A percentile compares a stretch with the other conserved stretches of the same genome.
Evolutionary conservation across 495 filamentous ascomycete genomes (phyloP).

Genomic region (Elasticomyces elasticus): DNA sequence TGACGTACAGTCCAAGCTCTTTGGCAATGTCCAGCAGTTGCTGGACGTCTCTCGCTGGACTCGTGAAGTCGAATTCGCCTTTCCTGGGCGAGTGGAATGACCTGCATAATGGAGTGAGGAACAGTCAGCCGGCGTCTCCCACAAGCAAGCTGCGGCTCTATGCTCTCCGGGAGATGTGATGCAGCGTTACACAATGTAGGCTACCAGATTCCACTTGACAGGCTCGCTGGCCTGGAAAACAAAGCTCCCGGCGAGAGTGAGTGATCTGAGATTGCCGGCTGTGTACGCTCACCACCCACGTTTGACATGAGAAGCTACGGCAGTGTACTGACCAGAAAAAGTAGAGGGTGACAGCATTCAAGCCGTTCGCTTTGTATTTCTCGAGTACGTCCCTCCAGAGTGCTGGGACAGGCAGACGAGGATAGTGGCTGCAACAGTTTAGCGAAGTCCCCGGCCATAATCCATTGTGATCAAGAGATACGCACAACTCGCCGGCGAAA

Average conservation of each 20-base stretch:
- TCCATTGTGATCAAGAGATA: background rate
- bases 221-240: no score
- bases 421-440: constrained; percentile 34
- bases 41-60: constrained; percentile 44
- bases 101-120: no score
- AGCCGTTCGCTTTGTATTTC: constrained; percentile 51
- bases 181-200: no score
- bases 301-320: no score
- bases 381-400: constrained; percentile 54
- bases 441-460: background rate
- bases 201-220: no score
- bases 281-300: no score
- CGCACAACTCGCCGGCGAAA: constrained; percentile 45
- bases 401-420: constrained; percentile 47
- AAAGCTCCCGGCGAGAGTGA: no score
- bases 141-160: no score
- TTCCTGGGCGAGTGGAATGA: constrained; percentile 44
- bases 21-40: constrained; percentile 47
- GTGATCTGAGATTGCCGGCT: no score
- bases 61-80: constrained; percentile 45
- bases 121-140: no score
- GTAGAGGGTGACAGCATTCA: constrained; percentile 49
- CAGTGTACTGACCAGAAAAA: constrained; percentile 48
- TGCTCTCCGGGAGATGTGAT: no score
- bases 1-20: constrained; percentile 47